Base-by-base conservation (phyloP, 805 yeast species). In the Metschnikowia corniflorae region DNA sequence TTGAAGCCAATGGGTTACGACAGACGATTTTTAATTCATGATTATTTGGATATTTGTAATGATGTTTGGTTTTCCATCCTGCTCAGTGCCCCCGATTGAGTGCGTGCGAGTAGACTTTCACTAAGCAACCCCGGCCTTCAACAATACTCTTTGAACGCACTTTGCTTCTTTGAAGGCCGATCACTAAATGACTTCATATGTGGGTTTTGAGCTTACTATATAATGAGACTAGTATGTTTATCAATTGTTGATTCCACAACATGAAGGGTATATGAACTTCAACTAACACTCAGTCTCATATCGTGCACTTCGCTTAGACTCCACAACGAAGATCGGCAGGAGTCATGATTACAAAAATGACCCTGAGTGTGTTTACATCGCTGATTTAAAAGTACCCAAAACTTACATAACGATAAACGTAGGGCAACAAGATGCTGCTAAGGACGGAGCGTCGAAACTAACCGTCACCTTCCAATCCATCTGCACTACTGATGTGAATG, bases 401-500 rank as follows among this genome's bases (percentile, higher is more conserved):
- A 50, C 51, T 13, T 63, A 61, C 40, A 42, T 63, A 13, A 50
- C 53, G 27, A 12, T 63, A 6, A 20, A 33, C 5, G 36, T 48
- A 6, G 47, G 42, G 2, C 22, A 24, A 7, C 22, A 19, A 0
- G 25, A 27, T 3, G 9, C 37, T 5, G 33, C 33, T 12, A 23
- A 26, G 7, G 31, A 26, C 4, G 23, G 25, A 9, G 40, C 32
- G 10, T 53, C 61, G 1, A 49, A 53, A 13, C 33, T 63, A 7
- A 24, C 33, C 5, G 44, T 59, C 16, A 41, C 39, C 8, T 49
- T 62, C 17, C 51, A 60, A 19, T 56, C 67, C 2, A 47, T 62
- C 10, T 61, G 65, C 15, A 51, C 57, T 24, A 53, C 61, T 5
- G 49, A 44, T n/a, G 53, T 63, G 31, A 57, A 62, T 40, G 62